Base-by-base conservation (phyloP, 2,329 filamentous ascomycete species). In the Emergomyces pasteurianus region DNA sequence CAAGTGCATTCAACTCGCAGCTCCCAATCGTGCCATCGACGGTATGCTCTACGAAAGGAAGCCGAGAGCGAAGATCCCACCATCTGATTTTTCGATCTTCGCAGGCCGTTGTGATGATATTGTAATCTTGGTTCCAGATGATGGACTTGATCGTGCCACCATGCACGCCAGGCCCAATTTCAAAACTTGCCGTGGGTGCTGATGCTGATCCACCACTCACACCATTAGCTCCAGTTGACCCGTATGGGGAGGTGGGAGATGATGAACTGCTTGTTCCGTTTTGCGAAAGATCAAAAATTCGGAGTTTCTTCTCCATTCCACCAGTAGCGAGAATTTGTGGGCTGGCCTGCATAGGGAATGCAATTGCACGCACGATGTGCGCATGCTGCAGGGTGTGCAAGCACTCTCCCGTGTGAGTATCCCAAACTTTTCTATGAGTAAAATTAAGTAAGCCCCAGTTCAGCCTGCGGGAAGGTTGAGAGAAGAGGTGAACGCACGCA, bases 221-320 rank as follows among this genome's bases (percentile, higher is more conserved):
- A 34, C 71, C 72, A 31, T 68, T 69, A 36, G 69, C 62, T 34
- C 55, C 71, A 50, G 67, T 75, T 61, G 68, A 71, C 7, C 63
- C 60, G 42, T 74, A 75, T 10, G 73, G 63, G 67, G 73, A 66
- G 46, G 76, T 67, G 62, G 78, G 72, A 10, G 74, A 73, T 9
- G 74, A 76, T 40, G 67, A 67, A 56, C 69, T 73, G 65, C 71
- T 72, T 6, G 68, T 65, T 28, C 70, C 68, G 55, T 82, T 79
- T 63, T 86, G 84, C 18, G 84, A 84, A 18, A 99, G 80, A 69
- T 97, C 92, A 71, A 94, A 99, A 64, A 99, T 87, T 59, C 92
- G 89, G 58, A 99, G 83, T 75, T 94, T 96, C 81, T 96, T 97
- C 77, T 99, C 94, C 78, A 89, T 89, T 31, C 94, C 94, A 40